Base-by-base conservation (phyloP, 2,329 filamentous ascomycete species). In the Botrytis paeoniae region DNA sequence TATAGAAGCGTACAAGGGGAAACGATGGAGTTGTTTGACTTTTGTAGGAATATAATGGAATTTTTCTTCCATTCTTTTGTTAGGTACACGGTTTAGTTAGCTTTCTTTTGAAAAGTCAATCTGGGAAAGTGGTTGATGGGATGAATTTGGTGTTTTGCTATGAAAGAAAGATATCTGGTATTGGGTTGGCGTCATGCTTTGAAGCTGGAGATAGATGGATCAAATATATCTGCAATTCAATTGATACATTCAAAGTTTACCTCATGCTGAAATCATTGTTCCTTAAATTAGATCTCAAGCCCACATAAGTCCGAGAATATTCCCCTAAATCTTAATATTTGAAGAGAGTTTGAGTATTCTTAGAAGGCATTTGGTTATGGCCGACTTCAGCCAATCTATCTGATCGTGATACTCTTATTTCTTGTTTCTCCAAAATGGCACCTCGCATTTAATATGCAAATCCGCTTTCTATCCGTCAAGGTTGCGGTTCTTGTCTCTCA, bases 1-100 rank as follows among this genome's bases (percentile, higher is more conserved):
- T 84, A 69, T 88, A 81, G 69, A 20, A 25, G 4, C 22, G 3
- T 9, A n/a, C 12, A 54, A 43, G 2, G 60, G 60, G 29, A 22
- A 8, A n/a, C 1, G 32, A 32, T 29, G 9, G 39, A 37, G 6
- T 20, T 6, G 4, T 35, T 57, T 35, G 51, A 25, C 22, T 25
- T 25, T 18, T 68, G 10, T 41, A 48, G n/a, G 10, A 4, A 41
- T 43, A 66, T 54, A 32, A 43, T 22, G n/a, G 10, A 5, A 25
- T 57, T 4, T 9, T n/a, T 51, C 43, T 43, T 48, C 20, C 7
- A 3, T n/a, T 54, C 5, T n/a, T n/a, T 16, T 18, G 29, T 57
- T 41, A 12, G 9, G 35, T 16, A 54, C 25, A 54, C 25, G 25
- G 25, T 39, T 1, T n/a, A 25, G 29, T 6, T 14, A 22, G 2